Evolutionary conservation across 2,329 filamentous ascomycete species (phyloP).

Genomic region (Aspergillus sojae): DNA sequence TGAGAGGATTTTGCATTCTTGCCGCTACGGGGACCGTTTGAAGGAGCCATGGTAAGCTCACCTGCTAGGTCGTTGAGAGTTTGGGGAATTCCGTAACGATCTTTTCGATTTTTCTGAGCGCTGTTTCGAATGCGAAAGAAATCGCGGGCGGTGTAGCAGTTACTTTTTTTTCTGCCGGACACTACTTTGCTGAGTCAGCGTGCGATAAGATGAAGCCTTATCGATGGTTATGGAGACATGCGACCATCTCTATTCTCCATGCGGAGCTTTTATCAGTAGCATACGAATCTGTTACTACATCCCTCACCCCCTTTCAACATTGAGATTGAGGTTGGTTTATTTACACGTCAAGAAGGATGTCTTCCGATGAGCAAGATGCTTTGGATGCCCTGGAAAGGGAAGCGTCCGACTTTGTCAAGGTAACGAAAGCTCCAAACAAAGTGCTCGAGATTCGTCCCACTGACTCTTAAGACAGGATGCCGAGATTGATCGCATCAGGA

Average conservation of each 20-base stretch:
- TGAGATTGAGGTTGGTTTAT: background rate
- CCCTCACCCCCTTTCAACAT: background rate
- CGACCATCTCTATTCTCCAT: conserved; percentile 1
- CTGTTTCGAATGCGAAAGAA: conserved; percentile 14
- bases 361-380: conserved; percentile 70
- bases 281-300: background rate
- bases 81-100: conserved; percentile 18
- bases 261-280: background rate
- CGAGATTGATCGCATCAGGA: conserved; percentile 92
- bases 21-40: conserved; percentile 28
- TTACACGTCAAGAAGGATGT: conserved; percentile 40
- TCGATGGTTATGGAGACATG: conserved; percentile 9
- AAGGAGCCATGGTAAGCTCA: conserved; percentile 36
- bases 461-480: conserved; percentile 66
- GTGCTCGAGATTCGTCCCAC: conserved; percentile 1
- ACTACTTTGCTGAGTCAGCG: conserved; percentile 38
- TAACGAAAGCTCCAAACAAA: background rate
- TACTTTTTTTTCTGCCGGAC: conserved; percentile 32
- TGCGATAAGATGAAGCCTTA: conserved; percentile 33
- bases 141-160: conserved; percentile 27
- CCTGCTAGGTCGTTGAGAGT: conserved; percentile 13
- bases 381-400: conserved; percentile 81
- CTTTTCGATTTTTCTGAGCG: conserved; percentile 5
- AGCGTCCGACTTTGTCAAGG: conserved; percentile 89
- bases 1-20: conserved; percentile 33